A percentile compares a stretch with the other conserved stretches of the same genome.
Evolutionary conservation across 2,329 filamentous ascomycete genomes (phyloP).

Genomic region (Rasamsonia emersonii): DNA sequence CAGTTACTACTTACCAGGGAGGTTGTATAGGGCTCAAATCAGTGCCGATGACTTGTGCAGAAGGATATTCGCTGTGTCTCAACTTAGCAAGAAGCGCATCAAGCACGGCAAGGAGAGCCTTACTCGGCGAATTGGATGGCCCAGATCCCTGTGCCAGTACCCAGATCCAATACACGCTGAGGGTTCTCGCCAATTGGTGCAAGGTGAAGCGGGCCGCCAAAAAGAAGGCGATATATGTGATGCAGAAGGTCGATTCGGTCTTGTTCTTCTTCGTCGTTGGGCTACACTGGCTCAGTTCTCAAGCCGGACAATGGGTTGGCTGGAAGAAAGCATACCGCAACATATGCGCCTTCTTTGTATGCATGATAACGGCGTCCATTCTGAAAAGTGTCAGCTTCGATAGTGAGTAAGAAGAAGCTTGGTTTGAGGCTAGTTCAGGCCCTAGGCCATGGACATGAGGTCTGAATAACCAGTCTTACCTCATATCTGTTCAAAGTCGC

Average conservation of each 20-base stretch:
- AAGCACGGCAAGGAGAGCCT: background rate
- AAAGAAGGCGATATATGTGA: background rate
- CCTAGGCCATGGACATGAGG: too few relatives aligned
- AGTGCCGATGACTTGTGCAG: background rate
- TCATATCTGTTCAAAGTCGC: background rate
- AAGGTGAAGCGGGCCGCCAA: background rate
- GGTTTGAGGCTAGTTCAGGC: too few relatives aligned
- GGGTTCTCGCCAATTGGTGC: background rate
- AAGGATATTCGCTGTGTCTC: background rate
- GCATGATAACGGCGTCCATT: constrained; percentile 8
- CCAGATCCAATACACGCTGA: background rate
- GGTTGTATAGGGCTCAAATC: constrained; percentile 1
- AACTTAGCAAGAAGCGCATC: background rate
- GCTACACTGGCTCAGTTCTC: background rate
- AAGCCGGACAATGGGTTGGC: too few relatives aligned
- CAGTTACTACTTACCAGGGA: background rate
- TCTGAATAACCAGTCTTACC: background rate
- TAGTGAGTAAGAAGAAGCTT: too few relatives aligned
- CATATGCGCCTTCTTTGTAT: constrained; percentile 8
- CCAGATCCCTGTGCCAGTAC: too few relatives aligned
- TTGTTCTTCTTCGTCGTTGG: background rate
- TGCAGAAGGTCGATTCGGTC: background rate
- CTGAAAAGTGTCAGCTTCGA: too few relatives aligned
- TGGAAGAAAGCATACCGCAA: background rate
- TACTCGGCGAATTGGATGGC: constrained; percentile 15